Conservation (phyloP, 371 early-diverging fungal species). For the Circinella minor region DNA sequence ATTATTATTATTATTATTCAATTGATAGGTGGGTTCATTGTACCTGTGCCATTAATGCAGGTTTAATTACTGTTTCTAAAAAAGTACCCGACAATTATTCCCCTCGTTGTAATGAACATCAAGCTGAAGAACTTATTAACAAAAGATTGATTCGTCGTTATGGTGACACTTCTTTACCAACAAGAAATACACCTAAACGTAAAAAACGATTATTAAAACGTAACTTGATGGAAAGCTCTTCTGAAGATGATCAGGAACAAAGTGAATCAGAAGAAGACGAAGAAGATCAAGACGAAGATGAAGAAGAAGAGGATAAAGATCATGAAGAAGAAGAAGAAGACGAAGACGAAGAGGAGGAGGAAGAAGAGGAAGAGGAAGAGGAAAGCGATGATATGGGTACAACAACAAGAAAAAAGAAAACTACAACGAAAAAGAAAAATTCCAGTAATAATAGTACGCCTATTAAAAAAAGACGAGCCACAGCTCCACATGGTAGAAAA, state of each 20-base stretch:
- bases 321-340: slow-evolving; percentile 18
- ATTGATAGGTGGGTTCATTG: slow-evolving; percentile 20
- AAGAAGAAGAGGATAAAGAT: slow-evolving; percentile 16
- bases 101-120: slow-evolving; percentile 19
- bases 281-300: slow-evolving; percentile 22
- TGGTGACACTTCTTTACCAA: background rate
- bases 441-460: background rate
- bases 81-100: slow-evolving; percentile 11
- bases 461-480: slow-evolving; percentile 5
- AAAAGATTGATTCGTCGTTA: background rate
- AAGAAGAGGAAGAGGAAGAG: slow-evolving; percentile 17
- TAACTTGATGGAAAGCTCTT: background rate
- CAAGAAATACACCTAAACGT: background rate
- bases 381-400: slow-evolving; percentile 20
- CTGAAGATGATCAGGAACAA: slow-evolving; percentile 8
- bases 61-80: slow-evolving; percentile 13
- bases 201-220: background rate
- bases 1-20: background rate
- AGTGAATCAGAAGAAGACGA: slow-evolving; percentile 11
- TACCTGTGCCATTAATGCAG: slow-evolving; percentile 28
- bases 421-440: slow-evolving; percentile 4
- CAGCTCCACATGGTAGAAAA: slow-evolving; percentile 10
- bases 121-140: slow-evolving; percentile 1
- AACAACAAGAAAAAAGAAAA: background rate
- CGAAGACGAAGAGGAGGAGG: slow-evolving; percentile 15